These are phyloP conservation scores for Fusarium virguliforme DNA, from an alignment of 2,329 filamentous ascomycete species.

Conservation along the genomic window DNA sequence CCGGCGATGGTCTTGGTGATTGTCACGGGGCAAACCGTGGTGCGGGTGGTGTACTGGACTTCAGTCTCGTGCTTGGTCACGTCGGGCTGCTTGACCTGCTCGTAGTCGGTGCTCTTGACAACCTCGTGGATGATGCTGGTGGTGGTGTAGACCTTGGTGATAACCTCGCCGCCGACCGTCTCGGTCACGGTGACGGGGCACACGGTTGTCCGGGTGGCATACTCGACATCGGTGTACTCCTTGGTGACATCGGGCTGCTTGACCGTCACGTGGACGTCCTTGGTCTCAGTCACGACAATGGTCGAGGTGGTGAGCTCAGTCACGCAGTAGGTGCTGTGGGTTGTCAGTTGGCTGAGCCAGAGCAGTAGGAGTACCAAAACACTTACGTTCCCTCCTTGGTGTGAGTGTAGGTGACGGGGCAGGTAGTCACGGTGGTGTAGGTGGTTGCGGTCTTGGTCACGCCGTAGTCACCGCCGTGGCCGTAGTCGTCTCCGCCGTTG, in stretches of 20 bases:
- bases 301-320: slow-evolving; percentile 64
- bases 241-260: slow-evolving; percentile 56
- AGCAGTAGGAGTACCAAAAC: neutral
- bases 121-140: slow-evolving; percentile 52
- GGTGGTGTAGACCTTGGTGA: slow-evolving; percentile 52
- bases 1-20: slow-evolving; percentile 56
- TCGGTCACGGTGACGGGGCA: slow-evolving; percentile 62
- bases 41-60: slow-evolving; percentile 61
- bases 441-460: slow-evolving; percentile 50
- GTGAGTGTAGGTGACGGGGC: slow-evolving; percentile 63
- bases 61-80: slow-evolving; percentile 54
- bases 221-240: slow-evolving; percentile 55
- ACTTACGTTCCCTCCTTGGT: slow-evolving; percentile 61
- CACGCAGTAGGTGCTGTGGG: slow-evolving; percentile 58
- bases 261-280: slow-evolving; percentile 57
- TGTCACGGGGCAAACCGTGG: slow-evolving; percentile 62
- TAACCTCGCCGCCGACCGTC: slow-evolving; percentile 50
- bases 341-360: slow-evolving; percentile 33
- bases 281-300: slow-evolving; percentile 60
- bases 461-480: slow-evolving; percentile 21
- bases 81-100: slow-evolving; percentile 59
- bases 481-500: slow-evolving; percentile 15
- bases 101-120: slow-evolving; percentile 53
- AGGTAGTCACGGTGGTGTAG: slow-evolving; percentile 63
- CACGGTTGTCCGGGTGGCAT: slow-evolving; percentile 62